Evolutionary conservation across 495 filamentous ascomycete species (phyloP), one percentile per base, ranked within the genome.

Genomic region (Penicillium pulvis): DNA sequence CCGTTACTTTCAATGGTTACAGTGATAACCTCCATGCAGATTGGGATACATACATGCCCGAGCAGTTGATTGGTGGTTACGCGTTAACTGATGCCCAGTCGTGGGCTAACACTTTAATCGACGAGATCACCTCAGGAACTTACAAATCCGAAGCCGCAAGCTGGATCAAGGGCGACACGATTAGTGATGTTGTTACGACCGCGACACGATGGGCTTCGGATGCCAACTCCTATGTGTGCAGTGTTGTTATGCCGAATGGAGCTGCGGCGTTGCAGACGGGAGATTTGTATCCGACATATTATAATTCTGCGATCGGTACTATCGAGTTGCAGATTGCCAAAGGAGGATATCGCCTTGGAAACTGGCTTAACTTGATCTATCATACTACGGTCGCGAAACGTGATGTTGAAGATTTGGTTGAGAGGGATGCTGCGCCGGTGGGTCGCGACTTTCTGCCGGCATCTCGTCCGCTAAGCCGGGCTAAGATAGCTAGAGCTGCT

Each of bases 281-380:
- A 3, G 64, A 73, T 44, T 73, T 75, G 50, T 82, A 81, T 41
- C 53, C 77, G 6, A 61, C 62, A 16, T 78, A 79, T 44, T 74
- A 86, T 33, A 70, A 85, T 49, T 72, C 73, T 88, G 86, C 65
- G 74, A 87, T 46, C 75, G 75, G 17, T 83, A 86, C 14, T 73
- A 81, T 94, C 42, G 85, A 93, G 75, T 59, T 84, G 60, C 84
- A 90, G 71, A 81, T 96, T 63, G 90, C 89, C 3, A 87, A 85
- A 66, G 90, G 85, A 10, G 90, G 90, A 11, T 92, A 86, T 61
- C 81, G 89, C 23, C 67, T 90, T 79, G 84, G 43, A 0, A 67
- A 69, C 42, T 69, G 67, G 67, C 33, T 69, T 20, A 69, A 69
- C 31, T 6, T 57, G 61, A 65, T 69, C 19, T 63, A 69, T 20